Evolutionary conservation across 768 basidiomycete genomes (phyloP), one percentile per base, ranked within the genome.

Genomic region (Rubroboletus pulcherrimus): DNA sequence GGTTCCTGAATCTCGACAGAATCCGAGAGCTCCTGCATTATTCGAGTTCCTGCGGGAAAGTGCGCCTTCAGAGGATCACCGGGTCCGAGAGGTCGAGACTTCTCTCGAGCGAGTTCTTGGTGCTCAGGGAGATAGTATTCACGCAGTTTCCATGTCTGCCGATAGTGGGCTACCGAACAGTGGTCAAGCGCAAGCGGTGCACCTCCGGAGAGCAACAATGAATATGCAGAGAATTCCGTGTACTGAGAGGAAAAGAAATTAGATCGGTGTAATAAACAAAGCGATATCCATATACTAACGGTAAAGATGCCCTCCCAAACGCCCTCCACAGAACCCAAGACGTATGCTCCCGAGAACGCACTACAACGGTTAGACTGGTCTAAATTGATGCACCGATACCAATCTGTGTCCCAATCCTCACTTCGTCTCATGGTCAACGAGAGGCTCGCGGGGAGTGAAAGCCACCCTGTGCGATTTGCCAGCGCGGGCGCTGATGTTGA

Each of bases 61-160:
- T 81, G 80, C 0, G 84, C 86, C 34, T 77, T 77, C 30, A 88
- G 69, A 1, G 87, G 81, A 59, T 88, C 81, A 0, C 89, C 90
- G 0, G 77, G 63, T 30, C 77, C 73, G 15, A 90, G 59, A 11
- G 82, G 77, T 34, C 46, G 55, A 26, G 40, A 24, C n/a, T 49
- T 48, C 7, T 59, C 49, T 33, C 29, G 10, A 35, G 4, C 5
- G 35, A 24, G 24, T 53, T 70, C 70, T 10, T 59, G 54, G 44
- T 73, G 73, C 29, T 69, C 73, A 5, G 76, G 43, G 14, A 89
- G 73, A 63, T 90, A 83, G 63, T 91, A 83, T 69, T 93, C 91
- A 35, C 83, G 82, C 41, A 97, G 73, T 64, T 85, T 87, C 93
- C 93, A 96, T 0, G 92, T 92, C 66, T 97, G 94, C 17, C 82